These are phyloP conservation scores for Paecilomyces niveus DNA, from an alignment of 2,329 filamentous ascomycete genomes.

Conservation along the genomic window DNA sequence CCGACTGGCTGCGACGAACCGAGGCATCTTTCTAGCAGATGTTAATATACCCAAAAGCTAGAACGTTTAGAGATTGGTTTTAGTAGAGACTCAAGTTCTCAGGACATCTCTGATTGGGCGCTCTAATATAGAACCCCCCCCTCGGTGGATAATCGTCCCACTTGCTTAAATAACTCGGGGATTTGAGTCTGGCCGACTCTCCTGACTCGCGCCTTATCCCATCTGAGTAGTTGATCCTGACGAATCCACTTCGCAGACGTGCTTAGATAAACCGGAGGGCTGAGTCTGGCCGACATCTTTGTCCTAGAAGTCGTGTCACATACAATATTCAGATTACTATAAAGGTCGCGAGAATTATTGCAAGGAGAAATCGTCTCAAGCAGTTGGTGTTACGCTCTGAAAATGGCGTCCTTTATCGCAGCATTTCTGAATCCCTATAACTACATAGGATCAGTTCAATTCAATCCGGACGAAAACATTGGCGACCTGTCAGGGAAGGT, in stretches of 20 bases:
- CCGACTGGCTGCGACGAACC: not conserved
- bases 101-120: not conserved
- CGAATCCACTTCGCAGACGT: not conserved
- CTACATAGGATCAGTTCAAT: constrained; percentile 11
- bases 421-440: not conserved
- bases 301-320: not conserved
- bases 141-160: not conserved
- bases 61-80: not conserved
- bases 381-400: not conserved
- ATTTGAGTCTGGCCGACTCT: not conserved
- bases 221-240: not conserved
- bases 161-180: not conserved
- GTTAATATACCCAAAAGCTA: not conserved
- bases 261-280: not conserved
- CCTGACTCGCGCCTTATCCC: not conserved
- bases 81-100: too few species aligned
- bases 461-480: constrained; percentile 26
- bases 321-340: not conserved
- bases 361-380: not conserved
- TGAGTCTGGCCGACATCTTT: not conserved
- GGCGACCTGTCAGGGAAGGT: constrained; percentile 25
- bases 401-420: not conserved
- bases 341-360: not conserved
- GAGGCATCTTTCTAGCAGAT: not conserved
- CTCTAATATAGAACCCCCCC: not conserved